Base-by-base conservation (phyloP, 2,329 filamentous ascomycete genomes). In the Claviceps purpurea region DNA sequence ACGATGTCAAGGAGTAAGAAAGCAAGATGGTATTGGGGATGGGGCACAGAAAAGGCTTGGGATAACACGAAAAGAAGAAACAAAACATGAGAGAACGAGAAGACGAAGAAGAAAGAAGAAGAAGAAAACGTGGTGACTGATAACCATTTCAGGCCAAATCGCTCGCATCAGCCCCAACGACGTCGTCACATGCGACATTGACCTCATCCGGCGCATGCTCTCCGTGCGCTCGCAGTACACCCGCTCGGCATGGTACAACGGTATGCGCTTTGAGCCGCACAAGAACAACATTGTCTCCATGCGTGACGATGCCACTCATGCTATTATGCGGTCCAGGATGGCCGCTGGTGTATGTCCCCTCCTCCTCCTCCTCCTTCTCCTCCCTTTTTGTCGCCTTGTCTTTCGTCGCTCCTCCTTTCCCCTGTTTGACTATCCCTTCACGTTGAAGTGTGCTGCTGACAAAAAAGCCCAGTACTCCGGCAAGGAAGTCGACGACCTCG, bases 211-310 rank as follows among this genome's bases (percentile, higher is more conserved):
- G 48, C 68, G 59, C 57, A 70, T 68, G 60, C 71, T 63, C 61
- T 67, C 62, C 49, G 65, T 67, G 1, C 66, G 66, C 4, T 64
- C 63, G 2, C 48, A 54, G 13, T 74, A 73, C 50, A 68, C 45
- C 2, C 59, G 62, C 2, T 60, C 62, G 2, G 56, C 56, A 13
- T 76, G 70, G 70, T 77, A 77, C 57, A 68, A 73, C 51, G 71
- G 69, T 2, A 65, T 77, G 54, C 69, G 71, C 13, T 64, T 81
- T 54, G 72, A 79, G 54, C 72, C 74, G 0, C 65, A 71, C 42
- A 65, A 68, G 18, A 71, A 79, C 60, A 76, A 73, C 56, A 67
- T 76, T 18, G 69, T 79, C 52, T 74, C 72, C 2, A 69, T 72
- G 34, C 67, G 69, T 34, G 69, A 80, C 56, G 72, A 73, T 51